Conservation (phyloP, 2,329 filamentous ascomycete species). For the Talaromyces sp. region DNA sequence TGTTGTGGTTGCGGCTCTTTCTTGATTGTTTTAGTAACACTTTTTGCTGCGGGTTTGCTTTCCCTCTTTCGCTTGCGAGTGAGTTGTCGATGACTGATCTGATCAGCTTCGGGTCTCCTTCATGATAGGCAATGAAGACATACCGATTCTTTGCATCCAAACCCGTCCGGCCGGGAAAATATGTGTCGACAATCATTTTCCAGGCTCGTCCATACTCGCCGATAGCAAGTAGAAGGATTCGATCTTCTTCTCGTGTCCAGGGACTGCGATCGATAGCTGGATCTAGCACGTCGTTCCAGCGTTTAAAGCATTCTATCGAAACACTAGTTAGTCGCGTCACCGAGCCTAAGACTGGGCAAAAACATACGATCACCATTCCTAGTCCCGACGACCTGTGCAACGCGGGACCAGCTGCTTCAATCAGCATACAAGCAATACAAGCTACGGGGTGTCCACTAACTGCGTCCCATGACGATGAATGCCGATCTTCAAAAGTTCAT, state of each 20-base stretch:
- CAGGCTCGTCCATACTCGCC: slow-evolving; percentile 15
- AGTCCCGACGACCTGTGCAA: slow-evolving; percentile 19
- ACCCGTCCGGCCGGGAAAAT: slow-evolving; percentile 19
- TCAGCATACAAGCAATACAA: background rate
- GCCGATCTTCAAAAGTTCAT: slow-evolving; percentile 17
- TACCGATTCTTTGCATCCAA: slow-evolving; percentile 20
- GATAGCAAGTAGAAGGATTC: slow-evolving; percentile 14
- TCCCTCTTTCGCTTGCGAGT: slow-evolving; percentile 18
- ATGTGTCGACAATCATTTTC: slow-evolving; percentile 19
- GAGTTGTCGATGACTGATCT: slow-evolving; percentile 14
- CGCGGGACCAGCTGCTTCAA: slow-evolving; percentile 17
- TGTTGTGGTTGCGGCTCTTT: background rate
- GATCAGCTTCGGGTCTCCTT: background rate
- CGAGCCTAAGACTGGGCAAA: background rate
- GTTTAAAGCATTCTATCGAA: slow-evolving; percentile 19
- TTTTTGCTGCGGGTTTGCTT: background rate
- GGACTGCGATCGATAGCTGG: slow-evolving; percentile 18
- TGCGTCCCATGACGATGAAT: slow-evolving; percentile 19
- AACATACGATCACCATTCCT: slow-evolving; percentile 20
- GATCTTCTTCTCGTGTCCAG: slow-evolving; percentile 19
- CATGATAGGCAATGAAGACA: background rate
- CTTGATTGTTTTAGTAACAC: background rate
- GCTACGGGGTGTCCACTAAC: slow-evolving; percentile 4
- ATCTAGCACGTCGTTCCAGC: slow-evolving; percentile 20
- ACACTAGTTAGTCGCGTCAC: background rate